These are phyloP conservation scores for Scedosporium boydii DNA, from an alignment of 2,329 filamentous ascomycete species.

Conservation along the genomic window DNA sequence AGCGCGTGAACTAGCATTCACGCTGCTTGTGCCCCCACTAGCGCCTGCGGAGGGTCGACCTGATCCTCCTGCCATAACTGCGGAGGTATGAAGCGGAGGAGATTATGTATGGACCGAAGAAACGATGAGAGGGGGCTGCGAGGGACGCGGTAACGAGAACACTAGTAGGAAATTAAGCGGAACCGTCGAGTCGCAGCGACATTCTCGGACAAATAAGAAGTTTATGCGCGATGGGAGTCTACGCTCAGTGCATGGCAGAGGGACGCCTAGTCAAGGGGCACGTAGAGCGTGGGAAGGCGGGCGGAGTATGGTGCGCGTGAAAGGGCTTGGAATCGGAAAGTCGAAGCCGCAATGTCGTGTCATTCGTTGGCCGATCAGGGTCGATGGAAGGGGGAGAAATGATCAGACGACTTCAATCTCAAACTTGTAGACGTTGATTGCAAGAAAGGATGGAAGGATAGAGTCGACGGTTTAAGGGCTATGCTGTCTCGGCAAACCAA, in stretches of 20 bases:
- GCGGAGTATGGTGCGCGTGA: neutral
- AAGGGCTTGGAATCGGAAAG: neutral
- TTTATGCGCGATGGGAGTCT: neutral
- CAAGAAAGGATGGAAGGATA: neutral
- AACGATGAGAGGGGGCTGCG: neutral
- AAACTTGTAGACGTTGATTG: neutral
- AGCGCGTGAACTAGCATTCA: slow-evolving; percentile 40
- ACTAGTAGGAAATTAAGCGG: neutral
- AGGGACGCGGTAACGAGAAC: neutral
- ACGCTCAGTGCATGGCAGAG: neutral
- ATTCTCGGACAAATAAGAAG: slow-evolving; percentile 2
- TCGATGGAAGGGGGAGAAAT: neutral
- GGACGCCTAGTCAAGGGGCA: neutral
- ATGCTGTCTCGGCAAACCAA: neutral
- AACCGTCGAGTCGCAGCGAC: neutral
- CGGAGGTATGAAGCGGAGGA: neutral
- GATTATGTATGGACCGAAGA: neutral
- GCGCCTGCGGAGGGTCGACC: slow-evolving; percentile 27
- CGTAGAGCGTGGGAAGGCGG: neutral
- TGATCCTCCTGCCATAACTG: slow-evolving; percentile 3
- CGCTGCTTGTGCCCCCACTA: slow-evolving; percentile 27
- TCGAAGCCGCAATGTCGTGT: slow-evolving; percentile 4
- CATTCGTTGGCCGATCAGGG: neutral
- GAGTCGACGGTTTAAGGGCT: neutral
- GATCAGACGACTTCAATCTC: neutral